Evolutionary conservation across 2,329 filamentous ascomycete genomes (phyloP), one percentile per base, ranked within the genome.

Genomic region (Lasiodiplodia hormozganensis): DNA sequence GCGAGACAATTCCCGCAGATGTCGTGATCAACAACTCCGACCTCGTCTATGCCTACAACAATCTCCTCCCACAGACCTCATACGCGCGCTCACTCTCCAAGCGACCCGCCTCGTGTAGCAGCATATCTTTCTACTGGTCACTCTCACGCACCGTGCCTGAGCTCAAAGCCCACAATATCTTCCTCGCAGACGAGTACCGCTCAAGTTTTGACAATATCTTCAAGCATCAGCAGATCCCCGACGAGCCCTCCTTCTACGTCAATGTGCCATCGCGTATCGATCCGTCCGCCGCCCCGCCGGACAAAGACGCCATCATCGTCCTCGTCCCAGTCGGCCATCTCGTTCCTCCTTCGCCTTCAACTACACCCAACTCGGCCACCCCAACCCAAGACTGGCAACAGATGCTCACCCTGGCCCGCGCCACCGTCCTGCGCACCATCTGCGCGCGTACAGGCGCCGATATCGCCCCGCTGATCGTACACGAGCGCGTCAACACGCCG

Each of bases 121-220:
- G 88, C 69, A 91, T 93, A 72, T 92, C 89, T 5, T 93, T 93
- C 79, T 93, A 92, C 82, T 94, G 90, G 90, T 86, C 87, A 2
- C 83, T 92, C 23, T 83, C 87, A 69, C 81, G 83, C 62, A 83
- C 85, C 64, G 80, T 93, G 1, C 86, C 87, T 0, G 85, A 91
- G 76, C 84, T 94, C 2, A 82, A 85, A 21, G 87, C 89, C 0
- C 91, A 94, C 80, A 94, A 93, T 76, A 92, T 93, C 73, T 94
- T 94, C 81, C 85, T 93, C 7, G 90, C 91, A 2, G 88, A 92
- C 72, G 84, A 90, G 71, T 94, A 92, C 76, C 84, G 84, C 62
- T 88, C 91, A 72, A 89, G 86, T n/a, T 93, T 93, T 74, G 90
- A 93, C 77, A 85, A 86, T 69, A 93, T 93, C 69, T 93, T 94